phyloP scores from a whole-genome alignment of 192 early-diverging fungal species.

The Chytriomyces sp. region DNA sequence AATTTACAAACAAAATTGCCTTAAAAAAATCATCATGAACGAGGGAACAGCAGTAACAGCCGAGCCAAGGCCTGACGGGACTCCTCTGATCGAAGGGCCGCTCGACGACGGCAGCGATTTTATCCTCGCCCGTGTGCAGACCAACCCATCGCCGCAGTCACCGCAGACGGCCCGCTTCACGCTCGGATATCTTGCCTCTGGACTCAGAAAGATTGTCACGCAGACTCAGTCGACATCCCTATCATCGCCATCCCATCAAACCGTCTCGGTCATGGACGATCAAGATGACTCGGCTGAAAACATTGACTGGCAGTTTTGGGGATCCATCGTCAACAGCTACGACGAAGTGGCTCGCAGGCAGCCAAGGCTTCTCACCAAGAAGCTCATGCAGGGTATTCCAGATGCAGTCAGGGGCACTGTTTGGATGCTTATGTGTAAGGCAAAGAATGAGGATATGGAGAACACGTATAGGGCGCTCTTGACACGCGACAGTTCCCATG shows the following conservation, averaged over 20 bases:
- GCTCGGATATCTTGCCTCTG: background rate
- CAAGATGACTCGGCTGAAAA: background rate
- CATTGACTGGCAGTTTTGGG: conserved; percentile 82
- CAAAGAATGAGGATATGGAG: conserved; percentile 79
- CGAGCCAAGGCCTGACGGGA: too few species aligned
- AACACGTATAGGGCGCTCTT: conserved; percentile 75
- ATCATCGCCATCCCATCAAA: background rate
- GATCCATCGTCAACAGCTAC: conserved; percentile 86
- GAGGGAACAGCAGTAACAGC: too few species aligned
- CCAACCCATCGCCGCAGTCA: background rate
- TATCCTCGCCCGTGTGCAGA: background rate
- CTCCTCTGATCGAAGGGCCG: background rate
- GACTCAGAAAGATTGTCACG: background rate
- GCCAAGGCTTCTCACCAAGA: conserved; percentile 73
- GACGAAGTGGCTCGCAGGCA: conserved; percentile 77
- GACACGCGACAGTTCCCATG: conserved; percentile 72
- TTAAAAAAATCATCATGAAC: too few species aligned
- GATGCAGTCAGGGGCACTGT: conserved; percentile 87
- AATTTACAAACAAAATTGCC: too few species aligned
- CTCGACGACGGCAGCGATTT: background rate
- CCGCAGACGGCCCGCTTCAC: background rate
- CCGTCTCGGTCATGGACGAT: background rate
- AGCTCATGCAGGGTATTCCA: conserved; percentile 89
- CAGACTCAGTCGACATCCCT: too few species aligned
- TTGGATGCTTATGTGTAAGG: conserved; percentile 89